These are phyloP conservation scores for Pezicula neosporulosa DNA, from an alignment of 2,329 filamentous ascomycete genomes.

Conservation along the genomic window DNA sequence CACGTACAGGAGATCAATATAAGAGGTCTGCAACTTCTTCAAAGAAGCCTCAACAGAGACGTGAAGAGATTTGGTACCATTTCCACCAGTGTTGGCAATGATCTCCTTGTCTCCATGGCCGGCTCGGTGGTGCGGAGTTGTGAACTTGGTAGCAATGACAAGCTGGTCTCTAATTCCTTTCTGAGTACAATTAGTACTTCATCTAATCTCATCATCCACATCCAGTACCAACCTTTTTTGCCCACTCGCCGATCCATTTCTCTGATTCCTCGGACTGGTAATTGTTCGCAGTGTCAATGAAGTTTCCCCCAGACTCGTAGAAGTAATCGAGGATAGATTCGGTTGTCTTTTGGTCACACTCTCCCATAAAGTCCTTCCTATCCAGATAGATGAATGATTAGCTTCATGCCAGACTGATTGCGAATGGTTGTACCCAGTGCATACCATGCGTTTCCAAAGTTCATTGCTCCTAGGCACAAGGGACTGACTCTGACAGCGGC, in stretches of 20 bases:
- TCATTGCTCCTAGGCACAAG: constrained; percentile 62
- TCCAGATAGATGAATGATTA: not conserved
- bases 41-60: constrained; percentile 53
- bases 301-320: constrained; percentile 57
- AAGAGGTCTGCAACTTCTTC: constrained; percentile 61
- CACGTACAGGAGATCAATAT: constrained; percentile 64
- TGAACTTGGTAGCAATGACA: constrained; percentile 64
- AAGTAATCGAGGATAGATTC: constrained; percentile 55
- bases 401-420: not conserved
- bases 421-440: not conserved
- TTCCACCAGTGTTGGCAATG: constrained; percentile 50
- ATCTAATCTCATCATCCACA: too few relatives aligned
- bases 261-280: constrained; percentile 62
- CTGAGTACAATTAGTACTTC: not conserved
- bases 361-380: constrained; percentile 56
- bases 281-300: constrained; percentile 66
- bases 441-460: constrained; percentile 55
- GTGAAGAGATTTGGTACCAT: constrained; percentile 58
- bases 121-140: constrained; percentile 27
- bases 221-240: constrained; percentile 39
- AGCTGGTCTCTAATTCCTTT: constrained; percentile 60
- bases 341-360: constrained; percentile 57
- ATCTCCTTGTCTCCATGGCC: constrained; percentile 25
- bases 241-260: constrained; percentile 68
- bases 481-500: constrained; percentile 66